These are phyloP conservation scores for Lactifluus rugatus DNA, from an alignment of 768 basidiomycete genomes.

Conservation along the genomic window DNA sequence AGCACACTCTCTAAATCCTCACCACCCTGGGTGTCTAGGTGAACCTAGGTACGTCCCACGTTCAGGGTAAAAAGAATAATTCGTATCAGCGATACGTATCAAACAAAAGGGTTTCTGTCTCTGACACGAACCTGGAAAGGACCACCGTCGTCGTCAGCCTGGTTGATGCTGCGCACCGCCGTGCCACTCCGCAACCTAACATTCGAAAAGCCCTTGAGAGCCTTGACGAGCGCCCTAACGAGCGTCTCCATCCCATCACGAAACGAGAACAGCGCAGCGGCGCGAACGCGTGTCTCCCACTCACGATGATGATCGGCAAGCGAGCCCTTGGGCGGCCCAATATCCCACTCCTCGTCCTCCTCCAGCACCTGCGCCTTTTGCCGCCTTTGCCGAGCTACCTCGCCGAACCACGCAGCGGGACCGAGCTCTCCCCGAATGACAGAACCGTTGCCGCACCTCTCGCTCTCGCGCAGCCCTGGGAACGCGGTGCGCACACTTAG, in stretches of 20 bases:
- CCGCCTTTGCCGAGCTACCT: background rate
- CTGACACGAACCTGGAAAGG: constrained; percentile 38
- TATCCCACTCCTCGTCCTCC: constrained; percentile 30
- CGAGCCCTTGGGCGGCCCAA: too few relatives aligned
- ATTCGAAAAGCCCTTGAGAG: constrained; percentile 40
- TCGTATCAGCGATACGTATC: background rate
- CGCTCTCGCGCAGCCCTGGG: constrained; percentile 61
- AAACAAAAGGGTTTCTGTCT: too few relatives aligned
- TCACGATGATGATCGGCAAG: too few relatives aligned
- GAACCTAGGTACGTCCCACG: constrained; percentile 25
- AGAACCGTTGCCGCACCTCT: constrained; percentile 58
- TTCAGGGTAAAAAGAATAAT: background rate
- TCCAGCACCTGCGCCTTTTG: constrained; percentile 11
- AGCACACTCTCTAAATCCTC: constrained; percentile 20
- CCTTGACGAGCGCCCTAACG: constrained; percentile 41
- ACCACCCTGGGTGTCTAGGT: constrained; percentile 21
- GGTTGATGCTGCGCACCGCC: constrained; percentile 29
- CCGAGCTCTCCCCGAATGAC: constrained; percentile 51
- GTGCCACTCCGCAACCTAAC: constrained; percentile 47
- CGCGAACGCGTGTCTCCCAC: constrained; percentile 35
- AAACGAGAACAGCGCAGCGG: constrained; percentile 75
- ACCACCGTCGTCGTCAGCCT: constrained; percentile 25
- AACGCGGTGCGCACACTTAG: constrained; percentile 75
- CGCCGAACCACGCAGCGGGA: constrained; percentile 18
- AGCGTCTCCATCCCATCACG: constrained; percentile 64